Conservation (phyloP, 2,329 filamentous ascomycete genomes). For the Fusarium liriodendri region DNA sequence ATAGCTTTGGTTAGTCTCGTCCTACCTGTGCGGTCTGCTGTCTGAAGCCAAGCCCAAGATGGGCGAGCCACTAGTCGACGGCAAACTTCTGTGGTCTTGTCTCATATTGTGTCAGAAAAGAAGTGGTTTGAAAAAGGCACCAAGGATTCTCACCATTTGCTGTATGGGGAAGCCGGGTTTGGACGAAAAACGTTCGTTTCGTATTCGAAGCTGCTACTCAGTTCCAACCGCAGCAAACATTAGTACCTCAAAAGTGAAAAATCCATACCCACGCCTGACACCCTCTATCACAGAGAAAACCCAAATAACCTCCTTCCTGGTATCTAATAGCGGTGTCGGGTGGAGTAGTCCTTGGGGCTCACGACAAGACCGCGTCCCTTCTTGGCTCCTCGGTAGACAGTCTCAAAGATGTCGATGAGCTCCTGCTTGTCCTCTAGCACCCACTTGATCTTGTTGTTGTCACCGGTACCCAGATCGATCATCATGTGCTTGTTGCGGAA, state of each 20-base stretch:
- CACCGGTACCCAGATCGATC: constrained; percentile 96
- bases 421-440: constrained; percentile 96
- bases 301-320: background rate
- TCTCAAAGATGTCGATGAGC: constrained; percentile 98
- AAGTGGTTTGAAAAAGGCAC: constrained; percentile 18
- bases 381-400: constrained; percentile 97
- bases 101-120: constrained; percentile 34
- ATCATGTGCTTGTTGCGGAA: constrained; percentile 99
- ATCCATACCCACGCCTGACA: constrained; percentile 12
- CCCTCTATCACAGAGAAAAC: background rate
- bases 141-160: constrained; percentile 38
- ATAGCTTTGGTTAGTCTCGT: background rate
- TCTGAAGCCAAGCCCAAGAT: background rate
- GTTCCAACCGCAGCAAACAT: constrained; percentile 9
- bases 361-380: constrained; percentile 97
- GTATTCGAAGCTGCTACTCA: constrained; percentile 26
- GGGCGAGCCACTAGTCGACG: background rate
- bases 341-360: constrained; percentile 79
- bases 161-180: constrained; percentile 3
- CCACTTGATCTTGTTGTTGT: constrained; percentile 99
- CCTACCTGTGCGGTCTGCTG: constrained; percentile 14
- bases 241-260: constrained; percentile 23
- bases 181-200: constrained; percentile 6
- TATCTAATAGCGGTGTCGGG: constrained; percentile 40
- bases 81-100: constrained; percentile 27